These are phyloP conservation scores for Scedosporium aurantiacum DNA, from an alignment of 2,329 filamentous ascomycete genomes.

Conservation along the genomic window DNA sequence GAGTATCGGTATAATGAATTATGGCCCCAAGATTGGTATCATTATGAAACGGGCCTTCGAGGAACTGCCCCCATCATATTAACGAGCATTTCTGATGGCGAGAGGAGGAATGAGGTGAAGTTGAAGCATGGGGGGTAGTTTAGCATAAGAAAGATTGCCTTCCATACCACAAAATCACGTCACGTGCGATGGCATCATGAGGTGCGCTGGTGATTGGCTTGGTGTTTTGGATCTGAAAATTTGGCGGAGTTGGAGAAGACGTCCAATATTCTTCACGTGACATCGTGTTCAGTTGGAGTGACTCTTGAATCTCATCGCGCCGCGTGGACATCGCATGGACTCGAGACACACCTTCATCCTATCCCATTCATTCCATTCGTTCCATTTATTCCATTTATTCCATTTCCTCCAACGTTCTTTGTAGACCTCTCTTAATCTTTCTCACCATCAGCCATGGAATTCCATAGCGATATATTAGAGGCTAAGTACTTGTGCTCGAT, in stretches of 20 bases:
- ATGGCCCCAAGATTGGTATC: not conserved
- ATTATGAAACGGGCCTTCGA: not conserved
- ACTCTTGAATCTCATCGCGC: too few species aligned
- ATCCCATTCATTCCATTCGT: too few species aligned
- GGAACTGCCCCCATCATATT: not conserved
- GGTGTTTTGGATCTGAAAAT: not conserved
- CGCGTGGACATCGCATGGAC: too few species aligned
- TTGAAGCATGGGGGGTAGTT: not conserved
- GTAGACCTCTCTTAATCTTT: too few species aligned
- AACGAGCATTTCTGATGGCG: not conserved
- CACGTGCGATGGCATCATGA: constrained; percentile 9
- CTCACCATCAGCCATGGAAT: too few species aligned
- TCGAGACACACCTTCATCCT: too few species aligned
- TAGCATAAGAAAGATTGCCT: not conserved
- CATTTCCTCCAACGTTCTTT: too few species aligned
- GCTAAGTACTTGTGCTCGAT: too few species aligned
- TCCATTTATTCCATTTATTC: too few species aligned
- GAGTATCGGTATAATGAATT: not conserved
- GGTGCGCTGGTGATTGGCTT: constrained; percentile 2
- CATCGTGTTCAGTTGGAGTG: not conserved
- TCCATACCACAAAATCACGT: not conserved
- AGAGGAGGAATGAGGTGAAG: constrained; percentile 2
- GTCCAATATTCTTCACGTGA: not conserved
- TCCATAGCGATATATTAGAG: too few species aligned
- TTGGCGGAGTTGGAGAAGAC: not conserved